Base-by-base conservation (phyloP, 2,329 filamentous ascomycete species). In the Orbilia blumenaviensis region DNA sequence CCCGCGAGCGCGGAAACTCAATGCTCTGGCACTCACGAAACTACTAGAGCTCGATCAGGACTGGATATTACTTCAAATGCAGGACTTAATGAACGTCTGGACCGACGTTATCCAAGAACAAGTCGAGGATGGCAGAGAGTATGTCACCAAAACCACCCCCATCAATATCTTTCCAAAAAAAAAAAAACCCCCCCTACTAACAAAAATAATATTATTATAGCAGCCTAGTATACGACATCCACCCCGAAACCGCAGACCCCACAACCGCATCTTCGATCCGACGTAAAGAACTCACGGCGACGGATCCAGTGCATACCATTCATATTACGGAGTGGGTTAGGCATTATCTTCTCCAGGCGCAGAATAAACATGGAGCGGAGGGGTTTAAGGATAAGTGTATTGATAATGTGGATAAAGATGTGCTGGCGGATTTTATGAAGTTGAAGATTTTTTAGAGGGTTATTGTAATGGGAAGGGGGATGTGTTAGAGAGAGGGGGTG, bases 31-130 rank as follows among this genome's bases (percentile, higher is more conserved):
- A 0, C 85, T 94, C 12, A 93, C 92, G 0, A 87, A 90, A 2
- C 84, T 95, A 0, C 83, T 92, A 10, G 90, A 92, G 81, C 85
- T 90, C 0, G 85, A 86, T 0, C 86, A 87, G 25, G 80, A 87
- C 0, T 86, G 91, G 64, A 85, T 88, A 1, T 83, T 93, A 3
- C 81, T 82, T 1, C 86, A 86, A 38, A 84, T 95, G 66, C 92
- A 95, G 81, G 90, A 90, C 80, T 89, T 92, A 80, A 89, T 95
- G 80, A 86, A 86, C 0, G 87, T 93, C 83, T 95, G 92, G 92
- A 91, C 90, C 1, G 88, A 87, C 78, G 87, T 92, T 0, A 84
- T 94, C 29, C 83, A 84, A 0, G 90, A 93, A 79, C 83, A 94
- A 58, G 85, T 89, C 62, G 89, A 90, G 50, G 88, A 88, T 23